phyloP scores from a whole-genome alignment of 306 rosid species.

The Vicia faba region DNA sequence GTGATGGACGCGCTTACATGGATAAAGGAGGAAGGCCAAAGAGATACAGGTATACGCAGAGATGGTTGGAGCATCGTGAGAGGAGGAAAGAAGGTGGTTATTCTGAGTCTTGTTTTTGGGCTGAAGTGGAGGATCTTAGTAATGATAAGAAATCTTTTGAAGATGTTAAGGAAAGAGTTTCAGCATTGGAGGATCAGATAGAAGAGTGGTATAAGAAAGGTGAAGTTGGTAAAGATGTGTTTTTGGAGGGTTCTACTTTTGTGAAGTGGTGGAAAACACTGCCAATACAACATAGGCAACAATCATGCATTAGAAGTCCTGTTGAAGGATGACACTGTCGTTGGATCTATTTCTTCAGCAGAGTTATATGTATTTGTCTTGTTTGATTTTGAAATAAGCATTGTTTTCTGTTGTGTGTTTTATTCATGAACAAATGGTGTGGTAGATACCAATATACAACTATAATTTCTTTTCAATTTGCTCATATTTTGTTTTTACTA shows the following conservation, averaged over 20 bases:
- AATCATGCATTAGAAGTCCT: conserved; percentile 29
- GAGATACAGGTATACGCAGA: conserved; percentile 56
- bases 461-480: background rate
- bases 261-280: conserved; percentile 57
- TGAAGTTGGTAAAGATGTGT: conserved; percentile 43
- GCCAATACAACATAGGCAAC: conserved; percentile 28
- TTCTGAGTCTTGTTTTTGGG: conserved; percentile 70
- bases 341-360: background rate
- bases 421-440: background rate
- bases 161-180: conserved; percentile 7
- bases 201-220: conserved; percentile 29
- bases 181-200: conserved; percentile 33
- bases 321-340: background rate
- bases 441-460: background rate
- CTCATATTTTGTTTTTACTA: background rate
- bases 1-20: conserved; percentile 54
- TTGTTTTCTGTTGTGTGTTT: background rate
- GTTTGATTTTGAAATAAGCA: background rate
- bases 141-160: background rate
- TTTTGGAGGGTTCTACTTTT: conserved; percentile 53
- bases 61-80: conserved; percentile 56
- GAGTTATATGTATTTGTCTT: background rate
- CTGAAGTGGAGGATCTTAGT: conserved; percentile 66
- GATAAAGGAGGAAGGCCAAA: conserved; percentile 52
- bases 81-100: background rate